Conservation (phyloP, 345 rosid species). For the Mangifera indica region DNA sequence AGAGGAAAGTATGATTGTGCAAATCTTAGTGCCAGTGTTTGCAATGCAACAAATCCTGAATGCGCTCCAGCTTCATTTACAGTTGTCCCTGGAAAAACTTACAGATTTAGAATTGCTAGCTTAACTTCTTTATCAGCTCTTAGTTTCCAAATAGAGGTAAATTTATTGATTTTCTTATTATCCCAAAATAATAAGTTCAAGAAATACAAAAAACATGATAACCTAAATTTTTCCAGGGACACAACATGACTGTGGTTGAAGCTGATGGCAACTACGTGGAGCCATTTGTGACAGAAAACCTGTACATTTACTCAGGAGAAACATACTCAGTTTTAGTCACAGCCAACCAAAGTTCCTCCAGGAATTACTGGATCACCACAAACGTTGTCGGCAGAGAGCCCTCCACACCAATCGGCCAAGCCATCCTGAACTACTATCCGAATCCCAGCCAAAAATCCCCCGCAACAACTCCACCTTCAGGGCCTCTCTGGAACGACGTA, state of each 20-base stretch:
- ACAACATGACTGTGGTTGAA: conserved; percentile 40
- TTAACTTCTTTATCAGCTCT: conserved; percentile 34
- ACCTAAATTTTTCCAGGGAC: conserved; percentile 22
- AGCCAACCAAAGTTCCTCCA: conserved; percentile 19
- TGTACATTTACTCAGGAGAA: conserved; percentile 42
- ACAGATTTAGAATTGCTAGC: conserved; percentile 32
- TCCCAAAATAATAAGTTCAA: no score
- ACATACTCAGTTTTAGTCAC: conserved; percentile 33
- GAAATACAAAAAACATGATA: not conserved
- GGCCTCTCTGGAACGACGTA: conserved; percentile 24
- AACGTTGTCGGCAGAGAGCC: conserved; percentile 11
- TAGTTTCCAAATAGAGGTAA: conserved; percentile 34
- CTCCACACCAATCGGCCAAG: conserved; percentile 18
- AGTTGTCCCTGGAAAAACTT: conserved; percentile 27
- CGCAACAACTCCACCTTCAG: not conserved
- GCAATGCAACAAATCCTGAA: conserved; percentile 5
- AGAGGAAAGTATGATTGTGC: conserved; percentile 38
- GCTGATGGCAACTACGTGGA: conserved; percentile 41
- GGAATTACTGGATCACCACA: conserved; percentile 16
- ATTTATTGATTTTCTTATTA: not conserved
- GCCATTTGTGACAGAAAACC: conserved; percentile 21
- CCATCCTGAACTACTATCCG: conserved; percentile 23
- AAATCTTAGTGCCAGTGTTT: conserved; percentile 6
- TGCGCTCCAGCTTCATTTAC: conserved; percentile 24
- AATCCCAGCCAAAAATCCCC: not conserved